Evolutionary conservation across 208 protist species (phyloP), one percentile per base, ranked within the genome.

Genomic region (Trypanosoma grayi): DNA sequence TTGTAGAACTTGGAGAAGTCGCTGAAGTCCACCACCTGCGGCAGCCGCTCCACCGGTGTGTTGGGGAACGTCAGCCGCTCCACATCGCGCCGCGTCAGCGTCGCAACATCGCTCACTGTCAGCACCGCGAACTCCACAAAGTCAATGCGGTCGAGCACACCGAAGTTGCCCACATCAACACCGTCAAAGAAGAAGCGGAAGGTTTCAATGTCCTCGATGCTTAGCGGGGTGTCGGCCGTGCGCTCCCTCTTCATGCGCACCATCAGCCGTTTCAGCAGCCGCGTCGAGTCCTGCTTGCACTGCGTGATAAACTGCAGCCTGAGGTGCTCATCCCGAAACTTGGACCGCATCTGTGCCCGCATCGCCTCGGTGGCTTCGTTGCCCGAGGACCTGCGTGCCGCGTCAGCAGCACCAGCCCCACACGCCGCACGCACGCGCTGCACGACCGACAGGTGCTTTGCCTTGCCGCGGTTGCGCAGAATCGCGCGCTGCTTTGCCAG

Each of bases 1-100:
- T 79, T 81, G 66, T 78, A 82, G 55, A 90, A 86, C 67, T 75
- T 85, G 13, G 65, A 69, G 46, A 90, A 86, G 62, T 86, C 83
- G 57, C 76, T 82, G 65, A 90, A 90, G 61, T 90, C 79, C 0
- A 90, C 73, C 20, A 86, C 36, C 39, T 59, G 60, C 8, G 83
- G 79, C 37, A 75, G 56, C 40, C 27, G 20, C 1, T 34, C 39
- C 33, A 43, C 53, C 16, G 55, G 25, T 10, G 52, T 36, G 14
- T 70, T 70, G 4, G 77, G 66, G 28, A 82, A 82, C 16, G 67
- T 47, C 22, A 85, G 41, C 20, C 54, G 10, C 50, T 86, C 68
- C 20, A 86, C 73, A 24, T 78, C 64, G 10, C 45, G 39, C 22
- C 75, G 66, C 16, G 54, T 63, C 60, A 86, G 73, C 36, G 16